phyloP scores from a whole-genome alignment of 495 filamentous ascomycete genomes.

The Ramalina peruviana region DNA sequence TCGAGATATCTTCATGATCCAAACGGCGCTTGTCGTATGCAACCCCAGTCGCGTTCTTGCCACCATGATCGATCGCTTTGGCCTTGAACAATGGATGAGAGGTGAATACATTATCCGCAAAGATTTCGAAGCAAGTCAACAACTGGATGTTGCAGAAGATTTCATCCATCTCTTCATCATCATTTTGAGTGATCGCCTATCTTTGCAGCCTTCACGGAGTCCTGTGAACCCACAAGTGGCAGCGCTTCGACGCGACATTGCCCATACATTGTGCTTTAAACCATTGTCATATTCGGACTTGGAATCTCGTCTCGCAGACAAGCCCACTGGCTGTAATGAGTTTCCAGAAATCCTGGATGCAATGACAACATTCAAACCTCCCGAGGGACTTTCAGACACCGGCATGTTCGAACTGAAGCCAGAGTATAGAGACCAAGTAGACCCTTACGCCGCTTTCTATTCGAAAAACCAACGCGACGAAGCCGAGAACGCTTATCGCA shows the following conservation, averaged over 20 bases:
- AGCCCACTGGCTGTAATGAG: conserved; percentile 66
- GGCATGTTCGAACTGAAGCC: conserved; percentile 88
- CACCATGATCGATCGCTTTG: conserved; percentile 81
- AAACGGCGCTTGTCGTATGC: conserved; percentile 79
- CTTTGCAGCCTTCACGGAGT: conserved; percentile 57
- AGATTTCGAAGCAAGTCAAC: conserved; percentile 69
- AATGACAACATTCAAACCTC: conserved; percentile 76
- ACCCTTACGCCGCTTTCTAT: conserved; percentile 91
- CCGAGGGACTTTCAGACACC: conserved; percentile 81
- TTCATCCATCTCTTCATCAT: conserved; percentile 90
- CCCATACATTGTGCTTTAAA: conserved; percentile 89
- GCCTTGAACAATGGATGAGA: conserved; percentile 78
- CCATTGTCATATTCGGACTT: conserved; percentile 89
- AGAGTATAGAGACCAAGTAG: conserved; percentile 68
- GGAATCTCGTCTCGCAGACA: conserved; percentile 60
- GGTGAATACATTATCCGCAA: conserved; percentile 56
- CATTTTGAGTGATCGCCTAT: conserved; percentile 73
- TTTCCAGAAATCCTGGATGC: conserved; percentile 72
- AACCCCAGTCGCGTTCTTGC: conserved; percentile 74
- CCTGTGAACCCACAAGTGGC: conserved; percentile 49
- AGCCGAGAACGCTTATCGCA: conserved; percentile 74
- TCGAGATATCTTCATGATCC: conserved; percentile 86
- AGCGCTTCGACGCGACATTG: conserved; percentile 75
- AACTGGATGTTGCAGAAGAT: conserved; percentile 86
- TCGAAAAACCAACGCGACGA: conserved; percentile 96